Evolutionary conservation across 2,329 filamentous ascomycete genomes (phyloP), one percentile per base, ranked within the genome.

Genomic region (Fusarium sp.): DNA sequence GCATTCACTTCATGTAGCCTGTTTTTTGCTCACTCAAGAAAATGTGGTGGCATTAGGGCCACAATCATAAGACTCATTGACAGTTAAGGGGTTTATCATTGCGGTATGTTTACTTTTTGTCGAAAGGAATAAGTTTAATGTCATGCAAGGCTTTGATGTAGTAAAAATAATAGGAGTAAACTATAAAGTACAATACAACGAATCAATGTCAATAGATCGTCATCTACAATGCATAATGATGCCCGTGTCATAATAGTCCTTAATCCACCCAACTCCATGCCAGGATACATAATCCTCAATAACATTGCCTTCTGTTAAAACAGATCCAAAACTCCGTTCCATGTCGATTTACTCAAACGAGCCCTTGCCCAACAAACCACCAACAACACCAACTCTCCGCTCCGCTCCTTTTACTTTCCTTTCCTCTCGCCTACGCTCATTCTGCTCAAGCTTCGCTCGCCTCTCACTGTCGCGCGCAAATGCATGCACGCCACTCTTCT

Each of bases 381-480:
- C 83, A 1, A 88, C 84, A 14, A 80, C 79, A 62, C 82, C 82
- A 25, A 82, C 76, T 69, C 87, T 77, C 45, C 76, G 82, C 75
- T 85, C 82, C 1, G 82, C 85, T 1, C 84, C 84, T 71, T 80
- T 82, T 50, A 79, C 79, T 77, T 84, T 84, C 73, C 76, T 84
- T 71, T 81, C 80, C 76, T 87, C 82, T 57, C 86, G 79, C 70
- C 82, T 78, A 70, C 79, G 79, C 76, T 88, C 85, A 43, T 74
- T 81, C 74, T 88, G 83, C 29, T 81, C 78, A 45, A 88, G 70
- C 58, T 79, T 79, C 13, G 83, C 83, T 46, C 78, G 76, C 49
- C 83, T 77, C 72, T 88, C 86, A 48, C 76, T 85, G 73, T 87
- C 84, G 25, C 85, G 76, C 9, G 84, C 84, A 63, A 88, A 85